Conservation (phyloP, 352 stramenopile species). For the Elongisporangium prolatum region DNA sequence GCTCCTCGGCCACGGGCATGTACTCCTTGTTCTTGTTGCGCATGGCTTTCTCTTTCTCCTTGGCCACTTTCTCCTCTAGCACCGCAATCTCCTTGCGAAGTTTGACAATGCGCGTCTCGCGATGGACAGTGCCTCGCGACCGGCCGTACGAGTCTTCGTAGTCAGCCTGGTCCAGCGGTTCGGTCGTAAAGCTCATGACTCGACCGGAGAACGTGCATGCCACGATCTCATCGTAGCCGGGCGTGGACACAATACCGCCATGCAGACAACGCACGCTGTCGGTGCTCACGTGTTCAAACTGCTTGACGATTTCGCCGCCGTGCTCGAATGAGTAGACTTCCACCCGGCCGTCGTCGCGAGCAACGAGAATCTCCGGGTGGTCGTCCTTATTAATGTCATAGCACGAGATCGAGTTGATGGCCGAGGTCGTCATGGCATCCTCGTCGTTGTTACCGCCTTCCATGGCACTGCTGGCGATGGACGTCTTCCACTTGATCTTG, state of each 20-base stretch:
- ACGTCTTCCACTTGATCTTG: conserved; percentile 68
- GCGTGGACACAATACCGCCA: conserved; percentile 63
- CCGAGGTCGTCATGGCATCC: conserved; percentile 4
- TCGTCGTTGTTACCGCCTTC: conserved; percentile 10
- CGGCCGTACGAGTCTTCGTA: conserved; percentile 70
- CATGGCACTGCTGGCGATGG: conserved; percentile 17
- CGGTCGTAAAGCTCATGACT: conserved; percentile 79
- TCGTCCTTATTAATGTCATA: conserved; percentile 84
- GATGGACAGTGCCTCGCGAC: conserved; percentile 67
- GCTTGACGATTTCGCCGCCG: conserved; percentile 41
- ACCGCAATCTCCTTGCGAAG: conserved; percentile 67
- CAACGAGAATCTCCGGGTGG: conserved; percentile 68
- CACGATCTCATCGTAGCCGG: conserved; percentile 71
- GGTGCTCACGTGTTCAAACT: conserved; percentile 61
- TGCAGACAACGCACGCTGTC: conserved; percentile 78
- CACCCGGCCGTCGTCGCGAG: conserved; percentile 71
- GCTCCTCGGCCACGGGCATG: conserved; percentile 62
- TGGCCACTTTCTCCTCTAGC: conserved; percentile 66
- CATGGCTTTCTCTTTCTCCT: conserved; percentile 39
- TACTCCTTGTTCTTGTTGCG: conserved; percentile 54
- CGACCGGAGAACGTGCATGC: conserved; percentile 75
- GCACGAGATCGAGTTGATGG: conserved; percentile 73
- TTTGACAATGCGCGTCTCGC: conserved; percentile 76
- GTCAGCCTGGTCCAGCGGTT: conserved; percentile 73
- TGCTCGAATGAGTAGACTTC: conserved; percentile 70